Evolutionary conservation across 225 moss, liverwort and hornwort genomes (phyloP).

Genomic region (Physcomitrellopsis africana): DNA sequence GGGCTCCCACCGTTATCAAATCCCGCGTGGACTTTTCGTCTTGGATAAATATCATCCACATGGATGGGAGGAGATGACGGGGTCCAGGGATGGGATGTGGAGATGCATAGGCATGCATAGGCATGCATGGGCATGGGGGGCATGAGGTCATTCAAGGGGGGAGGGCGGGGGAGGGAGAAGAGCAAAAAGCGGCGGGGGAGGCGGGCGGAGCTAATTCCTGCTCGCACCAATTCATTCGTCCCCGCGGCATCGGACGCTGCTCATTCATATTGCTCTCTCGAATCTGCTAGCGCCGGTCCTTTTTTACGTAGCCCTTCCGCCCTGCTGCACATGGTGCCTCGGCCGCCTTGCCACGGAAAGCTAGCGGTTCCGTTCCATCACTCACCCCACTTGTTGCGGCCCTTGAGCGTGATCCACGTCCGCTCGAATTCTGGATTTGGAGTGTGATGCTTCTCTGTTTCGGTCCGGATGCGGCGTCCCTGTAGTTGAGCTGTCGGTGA

Average conservation of each 20-base stretch:
- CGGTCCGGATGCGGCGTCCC: neutral
- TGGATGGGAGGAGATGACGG: no score
- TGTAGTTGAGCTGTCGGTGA: constrained; percentile 31
- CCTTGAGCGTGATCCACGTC: constrained; percentile 15
- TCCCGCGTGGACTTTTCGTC: no score
- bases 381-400: neutral
- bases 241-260: constrained; percentile 47
- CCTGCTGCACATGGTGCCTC: constrained; percentile 2
- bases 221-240: no score
- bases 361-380: neutral
- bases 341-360: neutral
- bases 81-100: no score
- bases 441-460: neutral
- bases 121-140: no score
- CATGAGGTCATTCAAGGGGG: no score
- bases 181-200: no score
- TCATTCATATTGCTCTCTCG: constrained; percentile 43
- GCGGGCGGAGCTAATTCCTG: no score
- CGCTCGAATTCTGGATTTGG: constrained; percentile 6
- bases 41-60: no score
- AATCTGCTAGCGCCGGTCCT: neutral
- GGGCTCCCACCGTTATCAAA: no score
- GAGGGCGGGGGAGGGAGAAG: no score
- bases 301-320: neutral
- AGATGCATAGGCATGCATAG: no score